phyloP scores from a whole-genome alignment of 192 early-diverging fungal genomes.

The Linnemannia exigua region DNA sequence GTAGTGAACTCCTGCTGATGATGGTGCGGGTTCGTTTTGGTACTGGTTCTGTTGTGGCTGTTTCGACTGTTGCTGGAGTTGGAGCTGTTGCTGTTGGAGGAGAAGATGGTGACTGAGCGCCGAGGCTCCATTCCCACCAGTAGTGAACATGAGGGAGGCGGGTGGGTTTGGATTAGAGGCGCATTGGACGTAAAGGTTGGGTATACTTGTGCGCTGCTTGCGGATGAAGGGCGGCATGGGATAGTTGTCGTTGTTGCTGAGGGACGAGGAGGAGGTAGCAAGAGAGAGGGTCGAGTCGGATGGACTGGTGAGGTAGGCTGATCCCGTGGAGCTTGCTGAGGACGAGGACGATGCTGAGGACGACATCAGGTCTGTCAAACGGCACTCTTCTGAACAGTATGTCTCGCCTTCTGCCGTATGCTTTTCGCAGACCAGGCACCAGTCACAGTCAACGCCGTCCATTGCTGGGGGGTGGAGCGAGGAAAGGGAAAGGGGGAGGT shows the following conservation, averaged over 20 bases:
- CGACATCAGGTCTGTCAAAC: conserved; percentile 51
- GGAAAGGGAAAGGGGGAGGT: not conserved
- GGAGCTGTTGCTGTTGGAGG: conserved; percentile 45
- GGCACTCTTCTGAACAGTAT: conserved; percentile 56
- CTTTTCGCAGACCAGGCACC: conserved; percentile 49
- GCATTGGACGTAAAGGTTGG: conserved; percentile 53
- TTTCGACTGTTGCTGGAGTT: conserved; percentile 26
- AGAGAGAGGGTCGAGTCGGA: not conserved
- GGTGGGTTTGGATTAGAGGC: conserved; percentile 52
- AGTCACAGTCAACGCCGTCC: conserved; percentile 58
- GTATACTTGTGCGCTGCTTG: conserved; percentile 52
- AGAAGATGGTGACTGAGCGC: conserved; percentile 40
- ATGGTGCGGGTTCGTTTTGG: conserved; percentile 4
- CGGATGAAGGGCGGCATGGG: conserved; percentile 51
- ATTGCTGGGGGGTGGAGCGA: conserved; percentile 6
- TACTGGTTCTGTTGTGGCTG: conserved; percentile 17
- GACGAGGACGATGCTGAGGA: conserved; percentile 49
- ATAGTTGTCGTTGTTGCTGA: conserved; percentile 36
- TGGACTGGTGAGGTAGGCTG: conserved; percentile 29
- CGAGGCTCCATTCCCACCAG: conserved; percentile 28
- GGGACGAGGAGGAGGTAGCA: conserved; percentile 2
- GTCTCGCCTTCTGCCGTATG: conserved; percentile 44
- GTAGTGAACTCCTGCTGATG: not conserved
- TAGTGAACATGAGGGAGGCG: conserved; percentile 39
- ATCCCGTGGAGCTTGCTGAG: conserved; percentile 24